Conservation (phyloP, 2,329 filamentous ascomycete genomes). For the Neonectria coccinea region DNA sequence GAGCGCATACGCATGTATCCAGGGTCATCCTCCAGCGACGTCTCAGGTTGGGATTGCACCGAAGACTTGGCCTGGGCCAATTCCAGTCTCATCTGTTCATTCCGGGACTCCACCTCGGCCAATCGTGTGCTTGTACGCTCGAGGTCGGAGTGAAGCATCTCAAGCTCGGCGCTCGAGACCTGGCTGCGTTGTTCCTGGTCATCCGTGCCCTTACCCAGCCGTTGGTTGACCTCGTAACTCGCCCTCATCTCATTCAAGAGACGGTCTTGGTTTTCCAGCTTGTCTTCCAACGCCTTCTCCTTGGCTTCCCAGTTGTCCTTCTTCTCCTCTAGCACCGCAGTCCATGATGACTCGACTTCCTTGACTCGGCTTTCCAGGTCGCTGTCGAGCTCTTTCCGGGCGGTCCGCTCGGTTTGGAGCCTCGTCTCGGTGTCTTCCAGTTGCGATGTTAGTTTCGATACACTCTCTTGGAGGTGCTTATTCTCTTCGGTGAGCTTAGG, state of each 20-base stretch:
- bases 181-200: slow-evolving; percentile 68
- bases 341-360: slow-evolving; percentile 91
- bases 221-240: slow-evolving; percentile 94
- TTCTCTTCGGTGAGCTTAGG: slow-evolving; percentile 93
- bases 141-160: slow-evolving; percentile 91
- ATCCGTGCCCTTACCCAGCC: slow-evolving; percentile 80
- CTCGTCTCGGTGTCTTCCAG: slow-evolving; percentile 85
- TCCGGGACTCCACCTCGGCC: slow-evolving; percentile 91
- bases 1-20: slow-evolving; percentile 87
- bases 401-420: slow-evolving; percentile 80
- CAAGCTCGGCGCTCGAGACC: slow-evolving; percentile 88
- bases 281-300: slow-evolving; percentile 90
- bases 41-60: slow-evolving; percentile 69
- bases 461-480: slow-evolving; percentile 82
- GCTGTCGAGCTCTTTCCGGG: slow-evolving; percentile 80
- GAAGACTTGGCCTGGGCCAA: slow-evolving; percentile 86
- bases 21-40: slow-evolving; percentile 87
- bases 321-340: slow-evolving; percentile 90
- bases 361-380: slow-evolving; percentile 83
- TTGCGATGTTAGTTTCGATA: slow-evolving; percentile 80
- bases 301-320: slow-evolving; percentile 96
- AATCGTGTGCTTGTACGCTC: slow-evolving; percentile 89
- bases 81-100: slow-evolving; percentile 91
- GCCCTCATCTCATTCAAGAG: slow-evolving; percentile 95
- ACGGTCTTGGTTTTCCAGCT: slow-evolving; percentile 92